phyloP scores from a whole-genome alignment of 495 filamentous ascomycete species.

The Tuber melanosporum region DNA sequence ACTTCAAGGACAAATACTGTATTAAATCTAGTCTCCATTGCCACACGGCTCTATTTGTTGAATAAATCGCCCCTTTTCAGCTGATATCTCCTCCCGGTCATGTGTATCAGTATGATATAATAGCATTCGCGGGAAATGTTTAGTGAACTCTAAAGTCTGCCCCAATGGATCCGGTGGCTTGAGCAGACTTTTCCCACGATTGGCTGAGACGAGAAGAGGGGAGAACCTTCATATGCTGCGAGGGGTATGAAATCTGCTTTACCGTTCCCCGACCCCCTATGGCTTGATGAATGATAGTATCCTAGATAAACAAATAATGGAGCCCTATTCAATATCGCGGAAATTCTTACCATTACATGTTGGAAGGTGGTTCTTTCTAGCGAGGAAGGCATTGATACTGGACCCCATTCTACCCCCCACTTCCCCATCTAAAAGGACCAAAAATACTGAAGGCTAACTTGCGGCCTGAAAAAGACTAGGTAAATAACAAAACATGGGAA shows the following conservation, averaged over 20 bases:
- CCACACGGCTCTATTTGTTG: background rate
- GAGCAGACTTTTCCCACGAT: background rate
- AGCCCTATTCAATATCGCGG: background rate
- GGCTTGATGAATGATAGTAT: background rate
- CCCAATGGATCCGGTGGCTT: background rate
- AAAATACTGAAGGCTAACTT: background rate
- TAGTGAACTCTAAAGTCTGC: background rate
- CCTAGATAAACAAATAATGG: background rate
- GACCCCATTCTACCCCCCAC: background rate
- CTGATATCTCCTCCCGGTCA: background rate
- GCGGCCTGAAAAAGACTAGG: background rate
- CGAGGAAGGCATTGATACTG: background rate
- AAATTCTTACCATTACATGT: background rate
- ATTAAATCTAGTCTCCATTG: background rate
- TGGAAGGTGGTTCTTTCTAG: background rate
- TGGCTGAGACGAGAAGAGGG: background rate
- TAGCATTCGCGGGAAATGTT: background rate
- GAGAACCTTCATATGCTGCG: background rate
- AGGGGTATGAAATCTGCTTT: background rate
- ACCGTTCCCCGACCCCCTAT: background rate
- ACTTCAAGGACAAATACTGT: background rate
- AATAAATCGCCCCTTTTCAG: background rate
- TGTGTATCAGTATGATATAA: background rate
- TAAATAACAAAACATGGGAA: background rate
- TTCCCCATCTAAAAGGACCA: background rate